Conservation (phyloP, 2,329 filamentous ascomycete species). For the Mollisia scopiformis region DNA sequence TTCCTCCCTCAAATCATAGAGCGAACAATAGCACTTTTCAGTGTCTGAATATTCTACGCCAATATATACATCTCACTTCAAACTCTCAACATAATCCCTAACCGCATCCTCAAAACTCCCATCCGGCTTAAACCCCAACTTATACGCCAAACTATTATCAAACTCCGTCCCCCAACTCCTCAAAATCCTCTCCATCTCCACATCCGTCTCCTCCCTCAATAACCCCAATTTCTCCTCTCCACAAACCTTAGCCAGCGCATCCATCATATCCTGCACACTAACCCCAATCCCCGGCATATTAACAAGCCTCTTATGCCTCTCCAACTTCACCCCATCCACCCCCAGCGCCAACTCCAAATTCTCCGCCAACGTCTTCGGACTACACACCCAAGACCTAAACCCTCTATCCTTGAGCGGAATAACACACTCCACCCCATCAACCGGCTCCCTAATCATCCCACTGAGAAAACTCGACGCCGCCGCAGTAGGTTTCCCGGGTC, state of each 20-base stretch:
- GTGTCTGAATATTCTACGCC: background rate
- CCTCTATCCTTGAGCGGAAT: constrained; percentile 53
- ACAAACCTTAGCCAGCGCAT: constrained; percentile 57
- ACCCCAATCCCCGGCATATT: constrained; percentile 62
- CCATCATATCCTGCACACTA: constrained; percentile 62
- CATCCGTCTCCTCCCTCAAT: constrained; percentile 57
- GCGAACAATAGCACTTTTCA: background rate
- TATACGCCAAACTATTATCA: constrained; percentile 53
- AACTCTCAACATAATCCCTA: constrained; percentile 48
- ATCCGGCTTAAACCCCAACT: constrained; percentile 55
- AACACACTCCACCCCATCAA: constrained; percentile 55
- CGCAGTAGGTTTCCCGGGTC: constrained; percentile 61
- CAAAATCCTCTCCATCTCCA: constrained; percentile 57
- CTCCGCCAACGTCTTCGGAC: constrained; percentile 54
- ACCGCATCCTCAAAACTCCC: constrained; percentile 57
- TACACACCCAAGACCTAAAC: constrained; percentile 57
- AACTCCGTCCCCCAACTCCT: constrained; percentile 63
- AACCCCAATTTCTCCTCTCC: constrained; percentile 56
- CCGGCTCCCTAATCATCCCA: constrained; percentile 64
- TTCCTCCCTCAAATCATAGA: background rate
- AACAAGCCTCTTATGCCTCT: constrained; percentile 51
- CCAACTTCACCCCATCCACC: constrained; percentile 45
- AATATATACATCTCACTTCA: constrained; percentile 8
- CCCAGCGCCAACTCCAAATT: constrained; percentile 53
- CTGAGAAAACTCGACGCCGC: constrained; percentile 63